These are phyloP conservation scores for Kernera saxatilis DNA, from an alignment of 345 rosid species.

Conservation along the genomic window DNA sequence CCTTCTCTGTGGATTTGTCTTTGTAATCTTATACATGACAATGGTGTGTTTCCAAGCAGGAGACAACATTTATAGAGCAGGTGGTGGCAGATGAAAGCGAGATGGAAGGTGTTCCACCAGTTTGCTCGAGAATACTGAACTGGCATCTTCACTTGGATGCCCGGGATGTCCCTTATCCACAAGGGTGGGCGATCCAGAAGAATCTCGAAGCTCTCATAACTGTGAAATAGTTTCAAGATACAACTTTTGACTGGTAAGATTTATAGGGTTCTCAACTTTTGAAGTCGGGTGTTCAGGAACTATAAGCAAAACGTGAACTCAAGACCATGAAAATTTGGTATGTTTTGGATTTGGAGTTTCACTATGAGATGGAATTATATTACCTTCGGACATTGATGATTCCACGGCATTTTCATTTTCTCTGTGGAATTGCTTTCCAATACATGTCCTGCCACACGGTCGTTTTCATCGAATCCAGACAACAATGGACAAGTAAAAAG, in stretches of 20 bases:
- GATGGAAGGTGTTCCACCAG: conserved; percentile 73
- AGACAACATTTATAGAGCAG: conserved; percentile 88
- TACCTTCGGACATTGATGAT: conserved; percentile 3
- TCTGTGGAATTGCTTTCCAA: not conserved
- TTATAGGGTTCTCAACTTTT: not conserved
- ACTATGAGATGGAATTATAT: conserved; percentile 22
- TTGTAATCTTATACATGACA: not conserved
- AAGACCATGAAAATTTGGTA: not conserved
- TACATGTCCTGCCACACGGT: not conserved
- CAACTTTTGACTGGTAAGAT: conserved; percentile 25
- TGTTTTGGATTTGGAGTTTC: conserved; percentile 8
- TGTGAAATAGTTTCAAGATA: conserved; percentile 32
- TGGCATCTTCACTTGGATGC: conserved; percentile 93
- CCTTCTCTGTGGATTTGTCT: not conserved
- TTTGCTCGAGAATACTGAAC: conserved; percentile 71
- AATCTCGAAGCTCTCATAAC: conserved; percentile 57
- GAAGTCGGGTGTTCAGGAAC: not conserved
- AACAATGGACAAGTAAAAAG: not conserved
- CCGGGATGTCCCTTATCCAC: conserved; percentile 52
- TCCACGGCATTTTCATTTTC: not conserved
- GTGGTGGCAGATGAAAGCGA: conserved; percentile 87
- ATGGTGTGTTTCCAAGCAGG: conserved; percentile 38
- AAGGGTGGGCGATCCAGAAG: conserved; percentile 63
- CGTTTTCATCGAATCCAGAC: not conserved
- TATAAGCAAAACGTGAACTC: not conserved